Conservation (phyloP, 257 asterid species). For the Solanum appendiculatum region DNA sequence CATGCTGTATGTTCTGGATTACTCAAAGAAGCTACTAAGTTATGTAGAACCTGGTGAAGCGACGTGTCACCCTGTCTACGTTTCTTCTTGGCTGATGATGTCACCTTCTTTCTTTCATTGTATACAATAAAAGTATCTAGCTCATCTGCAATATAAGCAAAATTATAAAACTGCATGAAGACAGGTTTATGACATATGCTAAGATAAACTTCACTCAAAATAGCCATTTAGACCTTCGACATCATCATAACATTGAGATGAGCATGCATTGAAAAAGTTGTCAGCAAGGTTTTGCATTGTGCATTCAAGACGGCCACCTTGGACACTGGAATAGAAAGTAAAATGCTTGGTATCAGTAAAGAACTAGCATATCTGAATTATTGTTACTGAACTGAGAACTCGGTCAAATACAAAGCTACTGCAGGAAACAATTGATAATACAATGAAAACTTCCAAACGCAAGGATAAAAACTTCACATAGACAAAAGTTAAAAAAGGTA, state of each 20-base stretch:
- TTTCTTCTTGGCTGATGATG: constrained; percentile 95
- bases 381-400: background rate
- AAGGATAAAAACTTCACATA: background rate
- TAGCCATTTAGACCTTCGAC: constrained; percentile 42
- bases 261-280: constrained; percentile 45
- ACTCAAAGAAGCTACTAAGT: background rate
- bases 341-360: constrained; percentile 2
- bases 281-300: constrained; percentile 99
- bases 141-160: constrained; percentile 37
- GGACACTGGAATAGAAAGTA: constrained; percentile 34
- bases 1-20: background rate
- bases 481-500: background rate
- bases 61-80: constrained; percentile 54
- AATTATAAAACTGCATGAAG: background rate
- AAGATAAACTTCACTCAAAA: background rate
- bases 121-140: constrained; percentile 87
- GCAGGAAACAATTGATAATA: background rate
- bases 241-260: constrained; percentile 62
- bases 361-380: background rate
- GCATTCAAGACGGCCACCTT: constrained; percentile 96
- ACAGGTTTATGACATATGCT: background rate
- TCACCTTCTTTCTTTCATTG: constrained; percentile 86
- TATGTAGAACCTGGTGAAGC: constrained; percentile 67
- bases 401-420: background rate
- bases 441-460: background rate